Evolutionary conservation across 768 basidiomycete species (phyloP), one percentile per base, ranked within the genome.

Genomic region (Phaffia tasmanica): DNA sequence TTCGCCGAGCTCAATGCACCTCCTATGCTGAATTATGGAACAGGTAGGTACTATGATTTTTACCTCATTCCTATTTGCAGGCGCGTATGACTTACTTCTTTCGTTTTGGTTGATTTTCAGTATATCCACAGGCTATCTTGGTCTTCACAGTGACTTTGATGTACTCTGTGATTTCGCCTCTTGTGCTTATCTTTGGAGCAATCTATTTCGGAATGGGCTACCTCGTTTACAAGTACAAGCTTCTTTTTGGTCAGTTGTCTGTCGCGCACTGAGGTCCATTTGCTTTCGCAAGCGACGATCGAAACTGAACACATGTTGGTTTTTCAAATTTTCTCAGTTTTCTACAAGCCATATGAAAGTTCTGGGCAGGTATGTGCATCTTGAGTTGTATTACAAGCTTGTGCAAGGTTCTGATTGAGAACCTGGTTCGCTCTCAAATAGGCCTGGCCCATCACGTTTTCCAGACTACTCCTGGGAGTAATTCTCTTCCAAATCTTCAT

Each of bases 321-420:
- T 68, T 51, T 35, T 68, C n/a, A 46, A 63, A 29, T 58, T 21
- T 58, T 57, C 55, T 0, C 73, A 95, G 92, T 97, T 23, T 98
- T 94, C 80, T 95, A 95, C 80, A 97, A 97, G 73, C 94, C 95
- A 0, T 98, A 97, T 76, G 93, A 97, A 77, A 90, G 88, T 1
- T 88, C 87, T 71, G 95, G 95, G 1, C 92, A 97, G 78, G 95
- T 93, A 1, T 98, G 95, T 94, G 90, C 91, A 0, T 92, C 93
- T 0, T 97, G 92, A 75, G 82, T 84, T 32, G 87, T 93, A 11
- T 83, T 94, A 51, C 85, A 92, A 46, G 89, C 88, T 86, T 92
- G 88, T 55, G 83, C 97, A 63, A 74, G 93, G 74, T 88, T 94
- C 3, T 5, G n/a, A 6, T 11, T 11, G 6, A 11, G 35, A 42